Percentiles rank a stretch among this genome's conserved stretches.
Evolutionary conservation across 805 yeast genomes (phyloP).

Genomic region (Barnettozyma californica): DNA sequence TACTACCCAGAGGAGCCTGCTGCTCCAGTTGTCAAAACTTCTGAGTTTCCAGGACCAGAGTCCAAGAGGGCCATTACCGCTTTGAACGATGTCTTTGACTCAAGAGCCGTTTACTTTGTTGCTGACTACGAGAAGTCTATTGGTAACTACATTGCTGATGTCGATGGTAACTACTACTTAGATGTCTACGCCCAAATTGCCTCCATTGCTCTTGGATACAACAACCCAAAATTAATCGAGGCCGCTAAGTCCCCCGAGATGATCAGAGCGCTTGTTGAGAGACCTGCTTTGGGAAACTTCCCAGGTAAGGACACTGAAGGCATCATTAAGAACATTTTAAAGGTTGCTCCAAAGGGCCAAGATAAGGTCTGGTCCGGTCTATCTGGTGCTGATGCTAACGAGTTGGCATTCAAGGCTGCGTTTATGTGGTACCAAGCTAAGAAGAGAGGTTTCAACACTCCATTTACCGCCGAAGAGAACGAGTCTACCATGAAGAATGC

Average conservation of each 20-base stretch:
- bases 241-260: conserved; percentile 66
- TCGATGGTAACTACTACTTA: conserved; percentile 68
- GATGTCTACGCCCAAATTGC: conserved; percentile 84
- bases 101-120: conserved; percentile 67
- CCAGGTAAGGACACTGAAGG: conserved; percentile 66
- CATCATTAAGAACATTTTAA: conserved; percentile 38
- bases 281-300: conserved; percentile 83
- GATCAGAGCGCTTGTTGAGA: conserved; percentile 68
- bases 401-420: conserved; percentile 84
- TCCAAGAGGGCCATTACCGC: conserved; percentile 46
- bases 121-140: conserved; percentile 69
- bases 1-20: conserved; percentile 81
- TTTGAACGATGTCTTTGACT: conserved; percentile 60
- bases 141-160: conserved; percentile 80
- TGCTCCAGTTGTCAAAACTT: conserved; percentile 56
- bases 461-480: conserved; percentile 66
- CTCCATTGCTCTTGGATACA: conserved; percentile 80
- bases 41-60: conserved; percentile 72
- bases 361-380: conserved; percentile 72
- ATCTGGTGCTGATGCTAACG: conserved; percentile 86
- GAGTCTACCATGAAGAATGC: conserved; percentile 70
- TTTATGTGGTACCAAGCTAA: conserved; percentile 72
- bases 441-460: conserved; percentile 57
- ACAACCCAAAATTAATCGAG: conserved; percentile 69
- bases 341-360: conserved; percentile 77